Base-by-base conservation (phyloP, 1,139 yeast species). In the Suhomyces panamericanus region DNA sequence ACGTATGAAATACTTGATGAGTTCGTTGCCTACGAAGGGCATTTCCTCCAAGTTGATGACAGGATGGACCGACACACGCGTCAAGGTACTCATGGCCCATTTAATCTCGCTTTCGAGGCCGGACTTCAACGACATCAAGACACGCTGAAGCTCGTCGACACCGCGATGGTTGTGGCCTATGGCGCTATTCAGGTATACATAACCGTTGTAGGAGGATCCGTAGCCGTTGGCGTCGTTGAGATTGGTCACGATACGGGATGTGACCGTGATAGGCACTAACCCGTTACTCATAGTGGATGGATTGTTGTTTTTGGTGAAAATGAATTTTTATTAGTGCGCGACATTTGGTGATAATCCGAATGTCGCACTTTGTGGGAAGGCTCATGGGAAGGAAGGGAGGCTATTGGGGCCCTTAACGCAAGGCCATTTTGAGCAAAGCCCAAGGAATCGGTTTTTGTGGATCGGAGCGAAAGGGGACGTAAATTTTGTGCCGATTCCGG, bases 61-160 rank as follows among this genome's bases (percentile, higher is more conserved):
- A 8, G 50, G 44, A 27, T 55, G 52, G 34, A 68, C 56, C 4
- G 89, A 81, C 42, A 80, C 66, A 48, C 78, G 77, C 16, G 87
- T 76, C 50, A 85, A 67, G 8, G 84, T 75, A 33, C 75, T 70
- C 39, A 86, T 64, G 1, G 90, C 86, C 83, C 89, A 85, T 50
- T 77, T 78, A 31, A 82, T 69, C 58, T 87, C 95, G 15, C 73
- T 66, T 31, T 69, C 74, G 26, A 86, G 64, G 1, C 83, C 85
- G 5, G 83, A 76, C 52, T 73, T 73, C 50, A 87, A 76, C 2
- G 90, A 78, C 81, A 87, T 76, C 41, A 73, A 69, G 40, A 87
- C 77, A 43, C 95, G 70, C 34, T 73, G 73, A 56, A 81, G 65
- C 43, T 81, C 79, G 39, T 78, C 79, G 4, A 78, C 73, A 8